These are phyloP conservation scores for Avena insularis DNA, from an alignment of 176 grass and related monocot species.

Conservation along the genomic window DNA sequence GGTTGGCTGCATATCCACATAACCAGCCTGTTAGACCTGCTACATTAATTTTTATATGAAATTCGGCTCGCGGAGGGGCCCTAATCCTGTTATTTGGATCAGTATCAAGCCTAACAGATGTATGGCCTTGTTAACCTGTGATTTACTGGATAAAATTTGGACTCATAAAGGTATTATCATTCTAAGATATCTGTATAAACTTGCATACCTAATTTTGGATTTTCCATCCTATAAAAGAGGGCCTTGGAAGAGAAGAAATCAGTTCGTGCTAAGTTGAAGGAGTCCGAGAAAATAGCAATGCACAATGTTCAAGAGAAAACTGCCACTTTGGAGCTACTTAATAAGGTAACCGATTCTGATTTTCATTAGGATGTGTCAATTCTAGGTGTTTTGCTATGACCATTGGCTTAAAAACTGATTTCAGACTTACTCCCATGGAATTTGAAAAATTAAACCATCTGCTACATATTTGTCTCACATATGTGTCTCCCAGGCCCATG, in stretches of 20 bases:
- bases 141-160: not conserved
- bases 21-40: not conserved
- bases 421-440: not conserved
- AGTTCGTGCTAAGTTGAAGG: slow-evolving; percentile 62
- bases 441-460: slow-evolving; percentile 10
- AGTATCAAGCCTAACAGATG: not conserved
- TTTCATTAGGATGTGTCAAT: slow-evolving; percentile 6
- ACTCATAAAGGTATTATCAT: slow-evolving; percentile 9
- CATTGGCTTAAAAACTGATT: not conserved
- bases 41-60: not conserved
- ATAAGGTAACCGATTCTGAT: slow-evolving; percentile 61
- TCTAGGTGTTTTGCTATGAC: not conserved
- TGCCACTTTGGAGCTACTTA: slow-evolving; percentile 60
- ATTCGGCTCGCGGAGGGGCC: not conserved
- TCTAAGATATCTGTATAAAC: not conserved
- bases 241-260: slow-evolving; percentile 80
- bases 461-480: slow-evolving; percentile 11
- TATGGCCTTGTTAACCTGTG: not conserved
- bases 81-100: not conserved
- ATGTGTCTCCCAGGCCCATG: not conserved
- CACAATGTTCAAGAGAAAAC: slow-evolving; percentile 77
- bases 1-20: not conserved
- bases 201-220: slow-evolving; percentile 10
- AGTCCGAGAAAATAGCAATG: slow-evolving; percentile 60
- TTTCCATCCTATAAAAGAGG: slow-evolving; percentile 56